Conservation (phyloP, 805 yeast genomes). For the Alloascoidea africana region DNA sequence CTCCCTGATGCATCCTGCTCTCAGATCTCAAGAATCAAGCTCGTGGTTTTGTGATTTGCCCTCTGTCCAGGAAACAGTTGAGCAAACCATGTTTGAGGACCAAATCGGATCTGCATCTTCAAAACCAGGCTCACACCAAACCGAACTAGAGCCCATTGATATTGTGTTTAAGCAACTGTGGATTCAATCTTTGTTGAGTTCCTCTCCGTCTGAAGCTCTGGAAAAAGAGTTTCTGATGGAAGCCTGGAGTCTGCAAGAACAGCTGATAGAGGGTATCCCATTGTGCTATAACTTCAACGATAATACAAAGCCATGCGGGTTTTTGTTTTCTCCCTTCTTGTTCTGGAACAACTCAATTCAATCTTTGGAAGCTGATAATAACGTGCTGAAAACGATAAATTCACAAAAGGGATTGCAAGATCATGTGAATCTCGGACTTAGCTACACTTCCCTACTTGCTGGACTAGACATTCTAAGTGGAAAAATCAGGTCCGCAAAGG, state of each 20-base stretch:
- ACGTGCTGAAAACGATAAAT: slow-evolving; percentile 25
- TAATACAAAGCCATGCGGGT: no score
- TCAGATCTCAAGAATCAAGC: slow-evolving; percentile 6
- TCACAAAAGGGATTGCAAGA: slow-evolving; percentile 11
- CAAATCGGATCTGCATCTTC: slow-evolving; percentile 22
- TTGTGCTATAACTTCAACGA: no score
- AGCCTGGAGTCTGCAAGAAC: slow-evolving; percentile 19
- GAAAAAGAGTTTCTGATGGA: slow-evolving; percentile 22
- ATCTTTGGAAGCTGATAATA: slow-evolving; percentile 17
- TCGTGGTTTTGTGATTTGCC: slow-evolving; percentile 9
- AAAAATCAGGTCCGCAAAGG: slow-evolving; percentile 23
- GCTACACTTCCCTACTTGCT: slow-evolving; percentile 19
- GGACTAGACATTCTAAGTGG: slow-evolving; percentile 29
- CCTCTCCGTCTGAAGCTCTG: no score
- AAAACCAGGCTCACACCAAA: slow-evolving; percentile 1
- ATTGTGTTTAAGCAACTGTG: no score
- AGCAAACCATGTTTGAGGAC: slow-evolving; percentile 11
- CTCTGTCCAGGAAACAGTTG: slow-evolving; percentile 6
- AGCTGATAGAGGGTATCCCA: slow-evolving; percentile 14
- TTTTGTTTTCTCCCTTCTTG: slow-evolving; percentile 28
- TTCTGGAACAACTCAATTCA: slow-evolving; percentile 24
- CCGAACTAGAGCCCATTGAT: slow-evolving; percentile 14
- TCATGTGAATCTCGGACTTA: slow-evolving; percentile 13
- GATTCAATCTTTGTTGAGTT: no score
- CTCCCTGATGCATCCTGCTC: slow-evolving; percentile 5